A percentile compares a stretch with the other conserved stretches of the same genome.
phyloP scores from a whole-genome alignment of 164 flowering plant species.

The Cinnamomum chago region DNA sequence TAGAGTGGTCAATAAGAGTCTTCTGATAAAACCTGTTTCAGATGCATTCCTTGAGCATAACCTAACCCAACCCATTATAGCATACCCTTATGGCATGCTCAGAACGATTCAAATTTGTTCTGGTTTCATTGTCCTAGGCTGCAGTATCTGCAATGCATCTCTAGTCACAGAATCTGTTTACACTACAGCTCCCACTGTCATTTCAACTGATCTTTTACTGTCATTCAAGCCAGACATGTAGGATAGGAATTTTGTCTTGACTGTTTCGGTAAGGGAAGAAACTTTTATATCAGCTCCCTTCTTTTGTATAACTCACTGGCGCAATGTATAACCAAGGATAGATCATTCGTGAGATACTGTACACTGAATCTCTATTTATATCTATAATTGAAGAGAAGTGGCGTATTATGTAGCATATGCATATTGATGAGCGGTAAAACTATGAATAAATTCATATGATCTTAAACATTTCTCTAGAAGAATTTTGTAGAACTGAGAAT shows the following conservation, averaged over 20 bases:
- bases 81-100: conserved; percentile 26
- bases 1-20: conserved; percentile 17
- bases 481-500: conserved; percentile 1
- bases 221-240: conserved; percentile 16
- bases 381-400: no score
- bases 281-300: conserved; percentile 7
- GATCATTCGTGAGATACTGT: conserved; percentile 11
- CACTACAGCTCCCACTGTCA: conserved; percentile 8
- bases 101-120: conserved; percentile 9
- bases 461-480: background rate
- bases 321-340: conserved; percentile 8
- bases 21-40: background rate
- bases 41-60: conserved; percentile 29
- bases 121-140: background rate
- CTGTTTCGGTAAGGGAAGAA: background rate
- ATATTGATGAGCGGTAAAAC: no score
- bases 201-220: conserved; percentile 16
- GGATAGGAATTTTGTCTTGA: conserved; percentile 14
- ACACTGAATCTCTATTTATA: conserved; percentile 6
- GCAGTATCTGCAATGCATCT: conserved; percentile 27
- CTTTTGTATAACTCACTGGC: conserved; percentile 11
- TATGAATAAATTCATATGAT: no score
- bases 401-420: no score
- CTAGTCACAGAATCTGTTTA: conserved; percentile 21
- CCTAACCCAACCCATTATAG: conserved; percentile 51